Evolutionary conservation across 768 basidiomycete genomes (phyloP).

Genomic region (Lepiota venenata): DNA sequence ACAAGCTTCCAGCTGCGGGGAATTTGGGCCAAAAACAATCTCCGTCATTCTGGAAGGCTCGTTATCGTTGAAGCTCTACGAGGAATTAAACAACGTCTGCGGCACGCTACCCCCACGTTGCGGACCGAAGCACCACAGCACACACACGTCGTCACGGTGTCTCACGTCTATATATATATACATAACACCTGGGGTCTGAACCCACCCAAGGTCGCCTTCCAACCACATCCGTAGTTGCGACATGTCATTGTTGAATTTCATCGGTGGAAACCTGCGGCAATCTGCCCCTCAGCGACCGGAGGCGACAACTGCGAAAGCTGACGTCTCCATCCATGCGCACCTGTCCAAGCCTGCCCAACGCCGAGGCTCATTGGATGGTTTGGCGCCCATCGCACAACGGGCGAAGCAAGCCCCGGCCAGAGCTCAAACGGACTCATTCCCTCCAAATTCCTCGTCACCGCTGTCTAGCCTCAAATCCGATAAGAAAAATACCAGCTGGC

Average conservation of each 20-base stretch:
- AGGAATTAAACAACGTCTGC: background rate
- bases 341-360: conserved; percentile 1
- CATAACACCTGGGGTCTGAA: background rate
- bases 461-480: background rate
- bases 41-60: no score
- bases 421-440: conserved; percentile 2
- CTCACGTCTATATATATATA: background rate
- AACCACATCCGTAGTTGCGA: background rate
- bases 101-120: background rate
- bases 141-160: background rate
- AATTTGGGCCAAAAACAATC: no score
- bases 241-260: conserved; percentile 7
- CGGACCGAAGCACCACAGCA: no score
- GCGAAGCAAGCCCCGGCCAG: background rate
- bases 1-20: no score
- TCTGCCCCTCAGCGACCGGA: background rate
- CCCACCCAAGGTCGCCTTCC: background rate
- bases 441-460: background rate
- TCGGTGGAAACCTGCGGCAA: background rate
- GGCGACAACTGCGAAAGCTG: conserved; percentile 1
- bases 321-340: conserved; percentile 6
- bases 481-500: background rate
- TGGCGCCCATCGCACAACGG: background rate
- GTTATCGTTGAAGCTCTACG: no score
- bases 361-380: background rate